These are phyloP conservation scores for Lactarius psammicola DNA, from an alignment of 768 basidiomycete species.

Conservation along the genomic window DNA sequence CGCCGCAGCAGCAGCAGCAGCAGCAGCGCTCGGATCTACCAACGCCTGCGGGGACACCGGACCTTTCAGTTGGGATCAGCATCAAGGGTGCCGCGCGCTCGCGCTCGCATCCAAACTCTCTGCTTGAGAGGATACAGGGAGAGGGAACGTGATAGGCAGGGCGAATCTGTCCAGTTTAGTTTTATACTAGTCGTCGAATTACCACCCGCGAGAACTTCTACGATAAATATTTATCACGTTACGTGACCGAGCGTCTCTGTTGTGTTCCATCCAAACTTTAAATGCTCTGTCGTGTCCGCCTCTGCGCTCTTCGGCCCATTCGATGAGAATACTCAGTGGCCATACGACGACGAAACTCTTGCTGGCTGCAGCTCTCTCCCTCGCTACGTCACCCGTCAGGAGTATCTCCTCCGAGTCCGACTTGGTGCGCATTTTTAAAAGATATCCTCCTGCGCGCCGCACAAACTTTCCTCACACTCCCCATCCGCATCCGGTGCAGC, in stretches of 20 bases:
- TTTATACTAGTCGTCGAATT: neutral
- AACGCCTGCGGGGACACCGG: neutral
- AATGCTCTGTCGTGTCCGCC: neutral
- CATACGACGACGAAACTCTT: neutral
- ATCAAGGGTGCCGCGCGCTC: slow-evolving; percentile 28
- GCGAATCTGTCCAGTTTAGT: neutral
- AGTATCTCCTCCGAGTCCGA: neutral
- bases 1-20: neutral
- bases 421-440: neutral
- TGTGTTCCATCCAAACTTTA: neutral
- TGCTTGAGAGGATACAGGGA: slow-evolving; percentile 25
- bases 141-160: slow-evolving; percentile 11
- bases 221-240: neutral
- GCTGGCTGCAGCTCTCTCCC: neutral
- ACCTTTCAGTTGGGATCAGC: slow-evolving; percentile 14
- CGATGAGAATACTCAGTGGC: neutral
- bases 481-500: neutral
- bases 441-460: neutral
- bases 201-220: neutral
- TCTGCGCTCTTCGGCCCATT: neutral
- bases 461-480: neutral
- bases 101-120: slow-evolving; percentile 15
- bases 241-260: neutral
- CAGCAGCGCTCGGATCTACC: neutral
- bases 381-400: neutral